Base-by-base conservation (phyloP, 2,329 filamentous ascomycete genomes). In the Colletotrichum sp. region DNA sequence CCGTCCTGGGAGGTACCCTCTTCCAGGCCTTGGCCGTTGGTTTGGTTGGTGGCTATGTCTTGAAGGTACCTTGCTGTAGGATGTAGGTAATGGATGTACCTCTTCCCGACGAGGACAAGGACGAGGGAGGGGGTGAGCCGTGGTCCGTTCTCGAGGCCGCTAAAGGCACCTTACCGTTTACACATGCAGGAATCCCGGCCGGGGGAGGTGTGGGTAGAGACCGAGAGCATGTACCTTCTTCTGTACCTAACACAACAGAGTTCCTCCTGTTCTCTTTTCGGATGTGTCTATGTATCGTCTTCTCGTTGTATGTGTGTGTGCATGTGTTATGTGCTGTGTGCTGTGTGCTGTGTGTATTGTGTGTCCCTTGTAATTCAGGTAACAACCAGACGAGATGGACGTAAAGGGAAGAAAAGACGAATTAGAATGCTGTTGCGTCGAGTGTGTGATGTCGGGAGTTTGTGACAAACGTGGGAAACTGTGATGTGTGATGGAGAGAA, bases 101-200 rank as follows among this genome's bases (percentile, higher is more conserved):
- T 52, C 43, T 52, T 6, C 10, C 43, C 43, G 43, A 52, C 22
- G 43, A 52, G 43, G n/a, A 48, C n/a, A 18, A 48, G 39, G 39
- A 48, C 43, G n/a, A 52, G 43, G 58, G 61, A 28, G 64, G 55
- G 73, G 64, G 56, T 72, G 72, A 58, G 68, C n/a, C 62, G 27
- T 71, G 61, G 68, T 71, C 68, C 8, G 68, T 75, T 71, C 72
- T 75, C 68, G 61, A 55, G n/a, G 52, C 68, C 68, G 70, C 70
- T 71, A 66, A 61, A 52, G 60, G 39, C 12, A n/a, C n/a, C n/a
- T n/a, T n/a, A n/a, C 61, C 64, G 64, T 72, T 55, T 58, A 72
- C 73, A 68, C 64, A 58, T 72, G 73, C 69, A 75, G 69, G 62
- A 75, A 64, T 72, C 62, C 73, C 73, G 30, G 69, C 55, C 56